Base-by-base conservation (phyloP, 768 basidiomycete species). In the Trametopsis cervina region DNA sequence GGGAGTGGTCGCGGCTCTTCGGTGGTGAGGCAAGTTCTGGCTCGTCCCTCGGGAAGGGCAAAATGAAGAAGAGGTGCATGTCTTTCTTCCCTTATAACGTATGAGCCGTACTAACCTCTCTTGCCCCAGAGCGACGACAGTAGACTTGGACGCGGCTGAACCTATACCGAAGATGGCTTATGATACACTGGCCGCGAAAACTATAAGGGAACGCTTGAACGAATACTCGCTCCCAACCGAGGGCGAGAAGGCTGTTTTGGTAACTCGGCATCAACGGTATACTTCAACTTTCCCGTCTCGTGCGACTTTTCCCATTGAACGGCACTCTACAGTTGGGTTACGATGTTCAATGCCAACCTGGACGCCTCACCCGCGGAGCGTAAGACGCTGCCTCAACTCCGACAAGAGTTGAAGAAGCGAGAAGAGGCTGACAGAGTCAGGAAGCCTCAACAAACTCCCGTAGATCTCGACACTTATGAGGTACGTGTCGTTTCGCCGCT, bases 301-400 rank as follows among this genome's bases (percentile, higher is more conserved):
- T 42, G 18, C 24, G 40, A 4, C 53, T 21, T 40, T 46, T 27
- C 10, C 36, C 13, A n/a, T n/a, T n/a, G 37, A 21, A 7, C 39
- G 24, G 40, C 11, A 4, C 10, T 17, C 23, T 15, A 15, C 45
- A 86, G 85, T 53, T 88, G 83, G 83, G 72, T 83, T 0, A 78
- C 79, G 65, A 59, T 82, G 36, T 81, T 73, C 55, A 88, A 88
- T 51, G 77, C 83, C 23, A 88, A 87, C 59, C 68, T 85, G 7
- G 85, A 88, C 64, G 75, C 74, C 53, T 70, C 70, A 17, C 43
- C 54, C 1, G 42, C 54, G 15, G 66, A 72, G 39, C 72, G 81
- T 23, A 77, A 75, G 57, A 68, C 67, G 15, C 60, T 69, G 46
- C 51, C 60, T 1, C 73, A 75, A 27, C 69, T 87, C 12, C 69